These are phyloP conservation scores for Diaporthe citri DNA, from an alignment of 2,329 filamentous ascomycete species.

Conservation along the genomic window DNA sequence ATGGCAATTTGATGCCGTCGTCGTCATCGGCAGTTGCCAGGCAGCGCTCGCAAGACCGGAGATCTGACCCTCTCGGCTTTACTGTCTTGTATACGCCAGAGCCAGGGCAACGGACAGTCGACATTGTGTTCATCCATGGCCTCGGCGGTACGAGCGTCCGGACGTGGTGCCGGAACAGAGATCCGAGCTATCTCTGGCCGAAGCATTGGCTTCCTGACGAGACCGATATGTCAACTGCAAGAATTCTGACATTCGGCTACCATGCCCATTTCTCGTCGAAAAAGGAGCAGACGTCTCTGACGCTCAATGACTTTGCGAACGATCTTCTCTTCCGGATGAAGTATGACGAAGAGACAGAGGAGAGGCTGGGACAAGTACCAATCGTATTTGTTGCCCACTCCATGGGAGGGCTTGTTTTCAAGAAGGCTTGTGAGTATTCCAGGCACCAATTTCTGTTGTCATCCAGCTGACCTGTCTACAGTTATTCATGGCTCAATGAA, in stretches of 20 bases:
- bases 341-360: conserved; percentile 40
- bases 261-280: conserved; percentile 43
- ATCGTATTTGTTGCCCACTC: conserved; percentile 45
- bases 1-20: conserved; percentile 21
- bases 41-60: conserved; percentile 30
- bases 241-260: conserved; percentile 45
- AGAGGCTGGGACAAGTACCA: conserved; percentile 41
- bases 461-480: neutral
- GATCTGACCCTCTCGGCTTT: conserved; percentile 40
- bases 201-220: conserved; percentile 42
- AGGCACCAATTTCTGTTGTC: too few species aligned
- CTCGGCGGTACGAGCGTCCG: conserved; percentile 43
- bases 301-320: conserved; percentile 44
- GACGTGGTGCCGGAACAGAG: conserved; percentile 44
- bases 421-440: conserved; percentile 40
- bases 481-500: conserved; percentile 43
- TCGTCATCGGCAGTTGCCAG: conserved; percentile 8
- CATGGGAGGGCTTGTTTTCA: conserved; percentile 46
- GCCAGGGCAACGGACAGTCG: conserved; percentile 36
- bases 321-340: conserved; percentile 45
- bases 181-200: conserved; percentile 43
- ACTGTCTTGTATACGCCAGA: conserved; percentile 38
- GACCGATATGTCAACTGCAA: conserved; percentile 38
- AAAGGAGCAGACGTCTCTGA: conserved; percentile 37
- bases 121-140: conserved; percentile 47